Conservation (phyloP, 257 asterid species). For the Forsythia viridissima region DNA sequence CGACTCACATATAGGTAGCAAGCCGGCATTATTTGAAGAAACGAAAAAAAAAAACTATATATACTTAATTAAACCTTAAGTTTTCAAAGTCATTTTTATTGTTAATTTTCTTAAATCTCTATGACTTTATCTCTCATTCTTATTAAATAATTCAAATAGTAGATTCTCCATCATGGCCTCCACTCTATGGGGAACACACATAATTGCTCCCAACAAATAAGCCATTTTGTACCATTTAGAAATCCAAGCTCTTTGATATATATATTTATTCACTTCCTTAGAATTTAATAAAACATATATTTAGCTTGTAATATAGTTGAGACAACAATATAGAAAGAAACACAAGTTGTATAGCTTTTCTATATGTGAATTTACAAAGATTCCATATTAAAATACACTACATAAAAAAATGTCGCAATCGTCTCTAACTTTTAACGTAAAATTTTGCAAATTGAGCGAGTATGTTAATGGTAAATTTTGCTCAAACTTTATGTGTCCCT, state of each 20-base stretch:
- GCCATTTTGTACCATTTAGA: conserved; percentile 12
- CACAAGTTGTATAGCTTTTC: not conserved
- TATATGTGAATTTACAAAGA: not conserved
- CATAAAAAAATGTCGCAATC: not conserved
- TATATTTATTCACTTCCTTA: not conserved
- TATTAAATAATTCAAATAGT: conserved; percentile 41
- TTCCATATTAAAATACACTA: not conserved
- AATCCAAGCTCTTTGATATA: conserved; percentile 34
- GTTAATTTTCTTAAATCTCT: too few species aligned
- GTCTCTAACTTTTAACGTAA: not conserved
- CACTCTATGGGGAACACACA: conserved; percentile 56
- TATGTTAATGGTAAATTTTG: not conserved
- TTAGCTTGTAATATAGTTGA: not conserved
- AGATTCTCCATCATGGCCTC: conserved; percentile 82
- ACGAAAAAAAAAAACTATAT: too few species aligned
- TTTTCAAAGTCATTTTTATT: not conserved
- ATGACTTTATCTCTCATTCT: conserved; percentile 18
- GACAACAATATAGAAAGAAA: not conserved
- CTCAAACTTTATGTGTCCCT: too few species aligned
- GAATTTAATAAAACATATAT: not conserved
- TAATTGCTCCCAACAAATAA: conserved; percentile 74
- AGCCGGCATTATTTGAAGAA: too few species aligned
- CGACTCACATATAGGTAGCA: too few species aligned
- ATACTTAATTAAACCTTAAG: not conserved
- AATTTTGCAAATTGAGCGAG: not conserved